phyloP scores from a whole-genome alignment of 192 early-diverging fungal species.

The Piromyces sp. region DNA sequence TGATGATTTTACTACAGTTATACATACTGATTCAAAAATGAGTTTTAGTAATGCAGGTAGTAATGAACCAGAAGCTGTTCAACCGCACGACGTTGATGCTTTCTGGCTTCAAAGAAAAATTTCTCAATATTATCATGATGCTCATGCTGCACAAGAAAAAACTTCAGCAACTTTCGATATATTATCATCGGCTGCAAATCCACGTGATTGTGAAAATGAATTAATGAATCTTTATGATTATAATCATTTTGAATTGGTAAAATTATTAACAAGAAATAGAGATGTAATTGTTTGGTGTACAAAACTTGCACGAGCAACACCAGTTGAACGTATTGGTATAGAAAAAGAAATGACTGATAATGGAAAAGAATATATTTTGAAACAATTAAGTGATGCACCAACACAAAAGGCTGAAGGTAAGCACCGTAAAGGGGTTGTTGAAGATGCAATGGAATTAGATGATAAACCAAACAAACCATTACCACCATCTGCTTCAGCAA shows the following conservation, averaged over 20 bases:
- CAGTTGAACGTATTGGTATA: slow-evolving; percentile 31
- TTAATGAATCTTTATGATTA: slow-evolving; percentile 92
- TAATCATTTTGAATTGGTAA: slow-evolving; percentile 89
- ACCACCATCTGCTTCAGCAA: slow-evolving; percentile 23
- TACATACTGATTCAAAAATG: neutral
- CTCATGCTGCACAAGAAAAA: slow-evolving; percentile 76
- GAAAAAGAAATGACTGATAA: slow-evolving; percentile 51
- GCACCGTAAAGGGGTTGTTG: slow-evolving; percentile 39
- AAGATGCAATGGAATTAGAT: slow-evolving; percentile 51
- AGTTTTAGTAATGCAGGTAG: neutral
- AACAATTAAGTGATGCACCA: slow-evolving; percentile 31
- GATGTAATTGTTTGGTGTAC: slow-evolving; percentile 87
- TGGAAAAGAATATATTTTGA: slow-evolving; percentile 55
- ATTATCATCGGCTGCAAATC: slow-evolving; percentile 40
- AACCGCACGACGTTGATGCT: slow-evolving; percentile 77
- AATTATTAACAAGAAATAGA: slow-evolving; percentile 67
- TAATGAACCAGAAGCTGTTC: slow-evolving; percentile 5
- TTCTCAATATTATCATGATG: slow-evolving; percentile 63
- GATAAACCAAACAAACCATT: slow-evolving; percentile 25
- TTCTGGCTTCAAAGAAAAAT: slow-evolving; percentile 93
- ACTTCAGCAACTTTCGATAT: slow-evolving; percentile 55
- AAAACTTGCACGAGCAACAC: slow-evolving; percentile 48
- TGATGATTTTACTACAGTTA: neutral
- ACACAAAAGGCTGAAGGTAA: slow-evolving; percentile 29
- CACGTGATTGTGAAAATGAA: slow-evolving; percentile 85